Conservation (phyloP, 495 filamentous ascomycete species). For the Penicillium lagena region DNA sequence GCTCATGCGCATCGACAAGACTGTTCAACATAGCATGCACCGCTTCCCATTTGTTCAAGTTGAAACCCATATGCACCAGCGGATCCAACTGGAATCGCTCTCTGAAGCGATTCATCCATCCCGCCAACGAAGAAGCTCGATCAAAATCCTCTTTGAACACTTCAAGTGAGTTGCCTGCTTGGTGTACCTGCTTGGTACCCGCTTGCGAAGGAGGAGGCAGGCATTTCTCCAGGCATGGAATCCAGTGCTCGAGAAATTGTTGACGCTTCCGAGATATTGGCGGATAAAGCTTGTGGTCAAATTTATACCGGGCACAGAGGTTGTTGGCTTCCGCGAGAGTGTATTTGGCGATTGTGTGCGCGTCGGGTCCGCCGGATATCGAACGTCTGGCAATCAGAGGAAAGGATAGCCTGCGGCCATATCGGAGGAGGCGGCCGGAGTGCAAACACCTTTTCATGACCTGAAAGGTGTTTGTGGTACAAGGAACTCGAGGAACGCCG, state of each 20-base stretch:
- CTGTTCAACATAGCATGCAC: conserved; percentile 32
- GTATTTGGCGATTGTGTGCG: too few species aligned
- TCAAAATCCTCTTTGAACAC: conserved; percentile 12
- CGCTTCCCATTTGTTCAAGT: conserved; percentile 35
- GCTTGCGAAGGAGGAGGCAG: conserved; percentile 19
- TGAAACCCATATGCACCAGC: conserved; percentile 37
- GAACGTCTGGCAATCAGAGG: background rate
- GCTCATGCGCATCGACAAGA: conserved; percentile 31
- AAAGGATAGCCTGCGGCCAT: conserved; percentile 20
- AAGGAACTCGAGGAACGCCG: conserved; percentile 23
- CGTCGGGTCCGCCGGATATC: too few species aligned
- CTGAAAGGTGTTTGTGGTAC: conserved; percentile 19
- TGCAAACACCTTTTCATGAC: conserved; percentile 41
- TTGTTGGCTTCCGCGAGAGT: too few species aligned
- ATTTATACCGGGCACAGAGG: too few species aligned
- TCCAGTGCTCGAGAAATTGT: conserved; percentile 29
- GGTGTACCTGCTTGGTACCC: conserved; percentile 11
- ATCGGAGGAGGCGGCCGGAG: conserved; percentile 30
- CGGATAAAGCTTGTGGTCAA: too few species aligned
- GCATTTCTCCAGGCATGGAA: conserved; percentile 35
- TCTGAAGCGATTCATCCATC: conserved; percentile 17
- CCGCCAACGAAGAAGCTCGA: conserved; percentile 15
- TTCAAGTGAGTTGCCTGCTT: background rate
- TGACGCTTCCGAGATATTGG: background rate
- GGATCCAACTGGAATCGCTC: conserved; percentile 25